Percentiles rank a stretch among this genome's conserved stretches.
Evolutionary conservation across 306 rosid genomes (phyloP).

Genomic region (Cucumis sativus): Cucumber_9930_V3 NC_026660.2:19219001-19219500

Average conservation of each 20-base stretch:
- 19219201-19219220: not conserved
- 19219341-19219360: not conserved
- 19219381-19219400: not conserved
- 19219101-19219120: too few relatives aligned
- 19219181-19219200: not conserved
- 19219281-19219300: not conserved
- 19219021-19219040: too few relatives aligned
- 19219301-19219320: not conserved
- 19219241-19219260: not conserved
- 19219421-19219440: not conserved
- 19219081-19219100: too few relatives aligned
- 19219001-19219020: too few relatives aligned
- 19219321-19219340: too few relatives aligned
- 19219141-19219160: not conserved
- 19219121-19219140: not conserved
- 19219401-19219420: not conserved
- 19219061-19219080: too few relatives aligned
- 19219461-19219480: not conserved
- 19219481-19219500: not conserved
- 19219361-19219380: not conserved
- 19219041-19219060: too few relatives aligned
- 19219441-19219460: not conserved
- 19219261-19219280: not conserved
- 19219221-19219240: not conserved
- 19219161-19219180: not conserved